Conservation (phyloP, 2,329 filamentous ascomycete genomes). For the Zymoseptoria passerinii region DNA sequence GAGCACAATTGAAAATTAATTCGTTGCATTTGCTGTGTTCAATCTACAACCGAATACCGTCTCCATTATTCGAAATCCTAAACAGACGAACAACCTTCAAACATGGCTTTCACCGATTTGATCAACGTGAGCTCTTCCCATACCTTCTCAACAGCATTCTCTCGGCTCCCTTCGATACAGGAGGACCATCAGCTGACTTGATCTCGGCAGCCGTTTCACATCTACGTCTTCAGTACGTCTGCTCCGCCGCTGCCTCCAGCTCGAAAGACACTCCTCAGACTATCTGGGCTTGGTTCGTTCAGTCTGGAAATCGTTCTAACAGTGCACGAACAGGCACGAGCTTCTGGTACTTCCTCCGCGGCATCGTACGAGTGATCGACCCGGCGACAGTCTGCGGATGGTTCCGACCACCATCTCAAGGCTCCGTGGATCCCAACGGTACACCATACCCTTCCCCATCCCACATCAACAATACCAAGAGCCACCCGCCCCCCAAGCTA, state of each 20-base stretch:
- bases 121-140: not conserved
- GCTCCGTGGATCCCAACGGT: constrained; percentile 21
- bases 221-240: constrained; percentile 20
- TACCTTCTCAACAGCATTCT: not conserved
- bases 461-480: too few species aligned
- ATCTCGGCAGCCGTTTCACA: constrained; percentile 21
- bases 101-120: not conserved
- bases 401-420: constrained; percentile 28
- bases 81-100: not conserved
- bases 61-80: not conserved
- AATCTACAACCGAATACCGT: too few species aligned
- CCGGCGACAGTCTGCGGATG: constrained; percentile 28
- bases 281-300: not conserved
- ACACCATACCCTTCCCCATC: not conserved
- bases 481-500: not conserved
- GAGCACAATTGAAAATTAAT: not conserved
- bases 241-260: not conserved
- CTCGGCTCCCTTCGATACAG: not conserved
- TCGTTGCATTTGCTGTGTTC: not conserved
- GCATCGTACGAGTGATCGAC: constrained; percentile 27
- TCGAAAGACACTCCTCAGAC: not conserved
- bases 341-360: constrained; percentile 31
- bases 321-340: constrained; percentile 19
- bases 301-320: not conserved
- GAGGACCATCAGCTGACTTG: not conserved